Evolutionary conservation across 768 basidiomycete genomes (phyloP).

Genomic region (Pleurotus pulmonarius): DNA sequence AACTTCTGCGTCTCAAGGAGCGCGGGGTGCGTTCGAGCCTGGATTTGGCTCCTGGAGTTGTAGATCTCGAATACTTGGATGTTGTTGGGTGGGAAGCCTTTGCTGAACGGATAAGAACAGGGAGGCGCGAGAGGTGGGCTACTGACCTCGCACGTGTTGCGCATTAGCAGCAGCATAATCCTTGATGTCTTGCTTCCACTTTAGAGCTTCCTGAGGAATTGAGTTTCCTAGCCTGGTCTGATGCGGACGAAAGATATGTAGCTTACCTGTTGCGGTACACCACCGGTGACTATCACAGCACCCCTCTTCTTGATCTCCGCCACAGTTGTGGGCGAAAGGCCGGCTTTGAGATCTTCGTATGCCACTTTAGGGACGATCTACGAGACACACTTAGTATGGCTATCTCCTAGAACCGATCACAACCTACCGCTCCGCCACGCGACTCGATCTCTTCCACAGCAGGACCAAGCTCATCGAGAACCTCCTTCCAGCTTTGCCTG

Average conservation of each 20-base stretch:
- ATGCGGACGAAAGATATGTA: slow-evolving; percentile 10
- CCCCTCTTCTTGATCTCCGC: slow-evolving; percentile 47
- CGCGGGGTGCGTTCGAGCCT: slow-evolving; percentile 64
- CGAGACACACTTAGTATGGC: neutral
- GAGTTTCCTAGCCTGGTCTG: neutral
- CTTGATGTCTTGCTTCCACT: slow-evolving; percentile 52
- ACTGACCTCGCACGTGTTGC: slow-evolving; percentile 42
- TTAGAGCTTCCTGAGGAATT: slow-evolving; percentile 45
- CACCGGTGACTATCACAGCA: slow-evolving; percentile 53
- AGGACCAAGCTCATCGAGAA: slow-evolving; percentile 44
- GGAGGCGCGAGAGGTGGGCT: neutral
- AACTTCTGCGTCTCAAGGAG: slow-evolving; percentile 53
- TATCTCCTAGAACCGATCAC: neutral
- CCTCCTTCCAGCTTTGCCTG: slow-evolving; percentile 49
- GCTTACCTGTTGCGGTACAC: slow-evolving; percentile 47
- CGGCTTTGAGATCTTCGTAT: slow-evolving; percentile 39
- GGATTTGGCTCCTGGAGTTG: slow-evolving; percentile 58
- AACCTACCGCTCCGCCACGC: slow-evolving; percentile 42
- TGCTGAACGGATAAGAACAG: neutral
- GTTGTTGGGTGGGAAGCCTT: slow-evolving; percentile 65
- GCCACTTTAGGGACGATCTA: slow-evolving; percentile 51
- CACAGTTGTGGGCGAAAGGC: slow-evolving; percentile 43
- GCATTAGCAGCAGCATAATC: slow-evolving; percentile 51
- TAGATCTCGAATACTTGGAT: slow-evolving; percentile 76
- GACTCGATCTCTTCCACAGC: slow-evolving; percentile 44